Evolutionary conservation across 176 grass and related monocot species (phyloP).

Genomic region (Raddia guianensis): DNA sequence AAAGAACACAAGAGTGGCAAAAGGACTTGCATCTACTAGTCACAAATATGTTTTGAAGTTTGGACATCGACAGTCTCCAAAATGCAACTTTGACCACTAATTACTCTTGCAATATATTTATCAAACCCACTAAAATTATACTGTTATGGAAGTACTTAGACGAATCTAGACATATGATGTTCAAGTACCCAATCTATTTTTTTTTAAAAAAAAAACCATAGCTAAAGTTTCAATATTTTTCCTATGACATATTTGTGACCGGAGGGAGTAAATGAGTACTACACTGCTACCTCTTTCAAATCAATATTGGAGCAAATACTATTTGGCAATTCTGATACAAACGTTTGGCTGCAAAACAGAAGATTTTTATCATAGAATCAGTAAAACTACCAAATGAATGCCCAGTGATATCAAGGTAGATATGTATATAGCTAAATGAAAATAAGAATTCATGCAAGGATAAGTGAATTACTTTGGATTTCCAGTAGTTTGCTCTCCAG

Average conservation of each 20-base stretch:
- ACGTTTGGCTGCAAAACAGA: slow-evolving; percentile 47
- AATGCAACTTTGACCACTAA: too few species aligned
- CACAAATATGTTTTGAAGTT: too few species aligned
- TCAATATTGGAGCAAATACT: slow-evolving; percentile 22
- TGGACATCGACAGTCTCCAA: too few species aligned
- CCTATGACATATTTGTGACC: too few species aligned
- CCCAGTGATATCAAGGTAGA: slow-evolving; percentile 32
- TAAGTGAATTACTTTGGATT: slow-evolving; percentile 41
- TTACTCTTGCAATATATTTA: too few species aligned
- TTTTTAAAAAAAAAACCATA: too few species aligned
- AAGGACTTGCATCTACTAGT: neutral
- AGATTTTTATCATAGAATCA: slow-evolving; percentile 22
- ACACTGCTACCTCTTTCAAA: slow-evolving; percentile 33
- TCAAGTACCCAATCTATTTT: too few species aligned
- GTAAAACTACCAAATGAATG: slow-evolving; percentile 4
- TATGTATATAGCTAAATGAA: slow-evolving; percentile 28
- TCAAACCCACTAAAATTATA: too few species aligned
- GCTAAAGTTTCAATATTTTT: too few species aligned
- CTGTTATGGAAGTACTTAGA: too few species aligned
- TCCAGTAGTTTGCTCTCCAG: slow-evolving; percentile 31
- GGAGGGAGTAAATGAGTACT: neutral
- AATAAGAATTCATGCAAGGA: slow-evolving; percentile 23
- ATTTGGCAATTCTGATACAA: slow-evolving; percentile 31
- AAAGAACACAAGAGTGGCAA: slow-evolving; percentile 5
- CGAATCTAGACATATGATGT: too few species aligned